Conservation (phyloP, 768 basidiomycete species). For the Mycena indigotica region DNA sequence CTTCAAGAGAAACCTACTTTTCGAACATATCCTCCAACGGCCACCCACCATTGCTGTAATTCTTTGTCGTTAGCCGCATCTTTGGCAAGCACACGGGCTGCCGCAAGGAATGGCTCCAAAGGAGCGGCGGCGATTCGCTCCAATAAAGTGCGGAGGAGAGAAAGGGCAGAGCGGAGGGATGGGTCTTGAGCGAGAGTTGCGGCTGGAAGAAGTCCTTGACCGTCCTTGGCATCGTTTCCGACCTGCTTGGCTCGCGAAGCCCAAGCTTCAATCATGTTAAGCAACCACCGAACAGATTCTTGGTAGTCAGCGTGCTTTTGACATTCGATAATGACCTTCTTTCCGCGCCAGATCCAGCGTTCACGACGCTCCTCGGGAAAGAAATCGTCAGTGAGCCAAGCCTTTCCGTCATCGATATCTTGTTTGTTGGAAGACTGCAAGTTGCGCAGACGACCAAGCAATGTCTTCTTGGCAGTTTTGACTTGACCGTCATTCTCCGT, state of each 20-base stretch:
- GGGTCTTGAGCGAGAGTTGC: conserved; percentile 54
- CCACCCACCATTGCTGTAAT: conserved; percentile 72
- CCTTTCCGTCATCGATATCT: conserved; percentile 46
- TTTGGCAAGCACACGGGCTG: conserved; percentile 69
- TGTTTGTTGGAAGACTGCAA: conserved; percentile 69
- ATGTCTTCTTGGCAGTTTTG: conserved; percentile 31
- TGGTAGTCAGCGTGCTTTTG: conserved; percentile 93
- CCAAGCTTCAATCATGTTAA: conserved; percentile 65
- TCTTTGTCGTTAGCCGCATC: conserved; percentile 76
- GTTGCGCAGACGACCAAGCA: conserved; percentile 40
- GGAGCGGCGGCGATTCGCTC: conserved; percentile 87
- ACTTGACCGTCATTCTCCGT: conserved; percentile 31
- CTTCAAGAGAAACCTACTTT: conserved; percentile 46
- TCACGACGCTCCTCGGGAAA: conserved; percentile 83
- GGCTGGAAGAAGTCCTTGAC: conserved; percentile 44
- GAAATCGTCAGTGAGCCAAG: conserved; percentile 63
- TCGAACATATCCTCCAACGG: conserved; percentile 64
- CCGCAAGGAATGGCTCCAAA: conserved; percentile 68
- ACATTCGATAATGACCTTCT: conserved; percentile 93
- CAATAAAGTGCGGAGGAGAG: conserved; percentile 61
- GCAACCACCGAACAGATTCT: conserved; percentile 73
- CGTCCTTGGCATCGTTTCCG: conserved; percentile 27
- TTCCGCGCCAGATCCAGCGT: conserved; percentile 89
- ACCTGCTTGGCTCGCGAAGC: conserved; percentile 44
- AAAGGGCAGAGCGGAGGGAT: conserved; percentile 50